These are phyloP conservation scores for Gamarada debralockiae DNA, from an alignment of 495 filamentous ascomycete genomes.

Conservation along the genomic window DNA sequence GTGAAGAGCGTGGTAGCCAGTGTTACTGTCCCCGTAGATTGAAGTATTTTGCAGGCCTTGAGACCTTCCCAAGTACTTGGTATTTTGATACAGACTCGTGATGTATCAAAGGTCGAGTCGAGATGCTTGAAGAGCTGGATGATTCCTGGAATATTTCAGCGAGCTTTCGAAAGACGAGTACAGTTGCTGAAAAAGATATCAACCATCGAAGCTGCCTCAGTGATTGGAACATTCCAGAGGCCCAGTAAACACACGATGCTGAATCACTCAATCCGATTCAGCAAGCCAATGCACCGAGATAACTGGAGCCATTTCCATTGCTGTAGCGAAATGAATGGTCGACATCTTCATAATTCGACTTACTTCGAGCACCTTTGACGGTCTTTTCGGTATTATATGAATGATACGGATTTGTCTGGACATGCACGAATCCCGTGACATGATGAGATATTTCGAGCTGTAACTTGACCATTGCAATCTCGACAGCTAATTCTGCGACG, in stretches of 20 bases:
- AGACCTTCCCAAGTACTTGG: conserved; percentile 62
- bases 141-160: conserved; percentile 35
- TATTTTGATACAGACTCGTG: conserved; percentile 60
- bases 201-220: too few species aligned
- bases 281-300: too few species aligned
- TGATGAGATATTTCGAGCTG: conserved; percentile 47
- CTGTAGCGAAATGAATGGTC: too few species aligned
- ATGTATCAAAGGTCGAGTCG: conserved; percentile 36
- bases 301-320: too few species aligned
- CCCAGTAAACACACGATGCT: too few species aligned
- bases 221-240: too few species aligned
- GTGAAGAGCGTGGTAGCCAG: conserved; percentile 61
- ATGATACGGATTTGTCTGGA: conserved; percentile 59
- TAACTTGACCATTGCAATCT: conserved; percentile 54
- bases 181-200: neutral
- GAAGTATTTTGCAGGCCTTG: conserved; percentile 54
- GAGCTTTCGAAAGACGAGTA: neutral
- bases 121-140: conserved; percentile 44
- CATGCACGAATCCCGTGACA: conserved; percentile 51
- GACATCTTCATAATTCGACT: too few species aligned
- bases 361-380: conserved; percentile 51
- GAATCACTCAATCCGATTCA: too few species aligned
- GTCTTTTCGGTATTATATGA: conserved; percentile 50
- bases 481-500: conserved; percentile 50
- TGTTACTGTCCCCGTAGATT: conserved; percentile 46